Evolutionary conservation across 768 basidiomycete species (phyloP), one percentile per base, ranked within the genome.

Genomic region (Mycena capillaripes): DNA sequence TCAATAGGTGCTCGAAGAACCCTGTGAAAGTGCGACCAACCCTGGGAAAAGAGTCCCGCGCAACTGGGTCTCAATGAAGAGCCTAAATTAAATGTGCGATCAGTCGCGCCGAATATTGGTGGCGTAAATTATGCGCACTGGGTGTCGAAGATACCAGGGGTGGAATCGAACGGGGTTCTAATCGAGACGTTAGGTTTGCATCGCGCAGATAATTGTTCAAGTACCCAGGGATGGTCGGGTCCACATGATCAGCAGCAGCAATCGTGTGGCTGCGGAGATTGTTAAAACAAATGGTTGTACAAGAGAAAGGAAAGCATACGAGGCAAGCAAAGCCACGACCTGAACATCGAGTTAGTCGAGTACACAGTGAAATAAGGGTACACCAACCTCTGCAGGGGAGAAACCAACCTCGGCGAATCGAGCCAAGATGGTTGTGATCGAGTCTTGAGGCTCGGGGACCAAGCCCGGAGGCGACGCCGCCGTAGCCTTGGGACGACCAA

Each of bases 51-150:
- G 12, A 10, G 72, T 76, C 9, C 81, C 78, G 21, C 77, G 75
- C 60, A 83, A 77, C 63, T 79, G 79, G 17, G 75, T 75, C 74
- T 84, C 82, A 38, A 83, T 70, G 76, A 76, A 82, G 58, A 83
- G 68, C 32, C 62, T 70, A 27, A n/a, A 25, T n/a, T 27, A 48
- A 27, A 23, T 42, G n/a, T 12, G 12, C 5, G 50, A 21, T 65
- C 25, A 40, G 34, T 25, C 9, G 23, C 17, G 38, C 12, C 23
- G 10, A 21, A 27, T 10, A 52, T 55, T 29, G 16, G 16, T 5
- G 25, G 38, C 52, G 23, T 21, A 12, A 32, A 57, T 19, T 29
- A 12, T 29, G 32, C 55, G 56, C 19, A 64, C 70, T 83, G 81
- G n/a, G 78, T 77, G 73, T 83, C 82, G 29, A 83, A 81, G 1